Conservation (phyloP, 768 basidiomycete genomes). For the Phaffia australis region DNA sequence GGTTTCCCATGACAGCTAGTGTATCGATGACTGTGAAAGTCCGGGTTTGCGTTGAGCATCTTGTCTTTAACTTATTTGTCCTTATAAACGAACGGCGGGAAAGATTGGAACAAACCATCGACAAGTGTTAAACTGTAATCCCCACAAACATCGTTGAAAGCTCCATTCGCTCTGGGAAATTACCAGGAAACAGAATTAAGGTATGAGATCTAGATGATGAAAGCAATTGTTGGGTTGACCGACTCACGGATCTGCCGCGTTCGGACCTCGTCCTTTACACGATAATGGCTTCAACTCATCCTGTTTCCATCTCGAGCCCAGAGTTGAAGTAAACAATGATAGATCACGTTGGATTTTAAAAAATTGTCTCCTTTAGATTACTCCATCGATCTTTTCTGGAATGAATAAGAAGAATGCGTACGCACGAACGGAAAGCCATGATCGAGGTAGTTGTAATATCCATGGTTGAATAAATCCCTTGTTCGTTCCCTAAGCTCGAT, state of each 20-base stretch:
- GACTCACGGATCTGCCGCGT: background rate
- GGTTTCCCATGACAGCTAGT: slow-evolving; percentile 20
- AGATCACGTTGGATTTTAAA: background rate
- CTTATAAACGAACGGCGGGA: background rate
- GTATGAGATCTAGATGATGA: background rate
- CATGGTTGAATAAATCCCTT: slow-evolving; percentile 12
- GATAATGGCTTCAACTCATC: slow-evolving; percentile 22
- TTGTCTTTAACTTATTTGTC: too few relatives aligned
- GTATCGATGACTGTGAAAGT: slow-evolving; percentile 24
- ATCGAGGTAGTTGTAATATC: slow-evolving; percentile 18
- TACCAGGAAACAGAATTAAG: background rate
- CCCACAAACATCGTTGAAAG: slow-evolving; percentile 22
- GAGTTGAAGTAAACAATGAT: background rate
- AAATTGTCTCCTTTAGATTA: background rate
- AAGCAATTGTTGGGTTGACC: background rate
- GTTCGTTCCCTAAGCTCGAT: slow-evolving; percentile 17
- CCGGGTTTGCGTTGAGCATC: background rate
- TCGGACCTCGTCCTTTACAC: slow-evolving; percentile 10
- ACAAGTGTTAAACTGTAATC: slow-evolving; percentile 3
- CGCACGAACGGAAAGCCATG: slow-evolving; percentile 20
- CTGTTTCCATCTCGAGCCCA: background rate
- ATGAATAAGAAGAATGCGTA: background rate
- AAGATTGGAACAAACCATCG: background rate
- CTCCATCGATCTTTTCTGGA: background rate
- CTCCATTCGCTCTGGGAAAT: background rate